These are phyloP conservation scores for Diaporthe sp. DNA, from an alignment of 2,329 filamentous ascomycete genomes.

Conservation along the genomic window DNA sequence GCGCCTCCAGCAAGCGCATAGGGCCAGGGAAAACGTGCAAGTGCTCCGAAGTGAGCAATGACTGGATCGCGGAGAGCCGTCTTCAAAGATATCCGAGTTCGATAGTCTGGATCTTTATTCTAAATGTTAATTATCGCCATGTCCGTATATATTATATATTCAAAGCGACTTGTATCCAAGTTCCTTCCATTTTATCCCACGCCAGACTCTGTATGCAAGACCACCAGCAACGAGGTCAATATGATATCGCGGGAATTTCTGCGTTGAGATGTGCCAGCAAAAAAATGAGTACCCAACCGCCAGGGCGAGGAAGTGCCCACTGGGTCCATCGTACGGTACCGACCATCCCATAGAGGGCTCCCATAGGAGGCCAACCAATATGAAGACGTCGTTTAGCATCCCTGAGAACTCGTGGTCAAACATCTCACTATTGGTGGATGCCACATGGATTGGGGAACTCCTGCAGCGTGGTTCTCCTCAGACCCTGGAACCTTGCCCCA, in stretches of 20 bases:
- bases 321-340: neutral
- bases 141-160: conserved; percentile 10
- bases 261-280: neutral
- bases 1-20: neutral
- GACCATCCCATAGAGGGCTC: too few species aligned
- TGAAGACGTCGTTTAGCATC: neutral
- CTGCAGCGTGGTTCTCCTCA: neutral
- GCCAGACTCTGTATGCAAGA: neutral
- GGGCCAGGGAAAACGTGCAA: neutral
- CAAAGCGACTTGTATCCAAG: neutral
- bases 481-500: neutral
- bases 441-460: neutral
- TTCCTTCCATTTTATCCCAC: neutral
- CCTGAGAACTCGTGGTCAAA: neutral
- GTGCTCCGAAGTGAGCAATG: neutral
- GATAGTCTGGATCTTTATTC: conserved; percentile 18
- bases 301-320: neutral
- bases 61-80: neutral
- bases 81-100: neutral
- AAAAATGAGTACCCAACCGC: neutral
- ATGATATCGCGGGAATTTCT: too few species aligned
- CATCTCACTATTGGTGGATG: neutral
- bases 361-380: neutral
- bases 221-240: neutral
- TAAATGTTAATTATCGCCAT: conserved; percentile 27